Percentiles rank a stretch among this genome's conserved stretches.
Evolutionary conservation across 495 filamentous ascomycete genomes (phyloP).

Genomic region (Hypoxylon trugodes): DNA sequence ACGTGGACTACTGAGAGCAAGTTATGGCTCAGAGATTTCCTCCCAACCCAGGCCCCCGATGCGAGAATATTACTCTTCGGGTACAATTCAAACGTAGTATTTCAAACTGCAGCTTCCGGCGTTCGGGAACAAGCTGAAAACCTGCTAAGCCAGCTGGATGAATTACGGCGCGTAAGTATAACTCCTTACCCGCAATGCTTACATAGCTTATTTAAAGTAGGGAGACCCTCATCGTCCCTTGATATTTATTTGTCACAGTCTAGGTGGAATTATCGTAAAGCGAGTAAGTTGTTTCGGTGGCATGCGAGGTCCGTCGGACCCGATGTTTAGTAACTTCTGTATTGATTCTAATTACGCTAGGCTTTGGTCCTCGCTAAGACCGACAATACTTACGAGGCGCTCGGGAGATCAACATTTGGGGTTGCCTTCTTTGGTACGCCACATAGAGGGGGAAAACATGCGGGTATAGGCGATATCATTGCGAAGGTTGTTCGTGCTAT

Average conservation of each 20-base stretch:
- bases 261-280: conserved; percentile 41
- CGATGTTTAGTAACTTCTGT: not conserved
- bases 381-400: conserved; percentile 27
- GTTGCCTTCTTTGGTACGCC: conserved; percentile 39
- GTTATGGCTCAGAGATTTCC: conserved; percentile 50
- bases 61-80: conserved; percentile 50
- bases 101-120: conserved; percentile 39
- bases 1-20: conserved; percentile 36
- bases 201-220: not conserved
- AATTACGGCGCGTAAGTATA: conserved; percentile 4
- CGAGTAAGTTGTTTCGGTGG: conserved; percentile 7
- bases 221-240: conserved; percentile 18
- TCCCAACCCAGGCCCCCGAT: conserved; percentile 42
- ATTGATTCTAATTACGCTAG: conserved; percentile 10
- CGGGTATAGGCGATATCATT: conserved; percentile 34
- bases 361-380: conserved; percentile 35
- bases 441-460: conserved; percentile 34
- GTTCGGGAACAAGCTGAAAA: conserved; percentile 47
- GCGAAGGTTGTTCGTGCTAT: conserved; percentile 38
- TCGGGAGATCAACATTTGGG: conserved; percentile 40
- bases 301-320: not conserved
- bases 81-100: conserved; percentile 51
- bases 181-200: not conserved
- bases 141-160: conserved; percentile 38
- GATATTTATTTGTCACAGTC: conserved; percentile 41